phyloP scores from a whole-genome alignment of 345 rosid genomes.

The Melaleuca alternifolia region DNA sequence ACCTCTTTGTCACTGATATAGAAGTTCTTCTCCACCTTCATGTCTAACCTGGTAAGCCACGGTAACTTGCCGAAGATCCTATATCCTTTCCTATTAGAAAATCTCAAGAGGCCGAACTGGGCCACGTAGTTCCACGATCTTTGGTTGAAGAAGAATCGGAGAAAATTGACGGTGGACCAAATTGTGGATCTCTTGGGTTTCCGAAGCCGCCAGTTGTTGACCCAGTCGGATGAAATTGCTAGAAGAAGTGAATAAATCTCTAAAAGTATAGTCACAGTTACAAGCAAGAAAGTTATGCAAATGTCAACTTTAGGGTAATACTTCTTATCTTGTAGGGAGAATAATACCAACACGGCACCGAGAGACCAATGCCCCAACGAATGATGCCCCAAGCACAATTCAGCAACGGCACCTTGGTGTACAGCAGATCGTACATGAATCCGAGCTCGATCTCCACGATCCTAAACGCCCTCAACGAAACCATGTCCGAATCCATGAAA shows the following conservation, averaged over 20 bases:
- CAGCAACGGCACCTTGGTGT: conserved; percentile 30
- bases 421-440: conserved; percentile 29
- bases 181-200: no score
- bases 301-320: background rate
- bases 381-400: background rate
- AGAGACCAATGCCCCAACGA: conserved; percentile 10
- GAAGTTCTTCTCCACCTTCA: background rate
- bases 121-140: background rate
- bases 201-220: background rate
- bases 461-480: conserved; percentile 7
- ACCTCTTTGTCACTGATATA: background rate
- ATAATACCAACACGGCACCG: background rate
- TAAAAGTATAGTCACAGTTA: background rate
- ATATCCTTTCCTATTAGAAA: background rate
- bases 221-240: background rate
- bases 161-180: no score
- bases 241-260: conserved; percentile 1
- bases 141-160: background rate
- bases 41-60: background rate
- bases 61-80: background rate
- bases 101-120: background rate
- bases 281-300: conserved; percentile 1
- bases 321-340: background rate
- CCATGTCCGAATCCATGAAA: background rate
- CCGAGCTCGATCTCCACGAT: conserved; percentile 27